phyloP scores from a whole-genome alignment of 768 basidiomycete genomes.

The Macrolepiota dolichaula region DNA sequence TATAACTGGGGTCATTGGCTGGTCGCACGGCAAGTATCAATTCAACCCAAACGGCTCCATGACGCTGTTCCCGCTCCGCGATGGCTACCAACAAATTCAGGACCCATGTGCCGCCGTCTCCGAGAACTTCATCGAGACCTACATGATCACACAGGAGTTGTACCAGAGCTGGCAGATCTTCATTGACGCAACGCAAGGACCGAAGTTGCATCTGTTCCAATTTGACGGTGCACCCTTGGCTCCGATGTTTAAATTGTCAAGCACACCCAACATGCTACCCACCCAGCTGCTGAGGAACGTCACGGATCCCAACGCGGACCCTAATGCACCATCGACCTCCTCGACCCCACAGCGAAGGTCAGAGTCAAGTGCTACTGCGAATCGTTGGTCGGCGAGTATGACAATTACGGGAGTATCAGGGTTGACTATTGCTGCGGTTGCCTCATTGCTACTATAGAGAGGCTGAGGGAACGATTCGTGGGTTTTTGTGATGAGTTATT shows the following conservation, averaged over 20 bases:
- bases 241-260: slow-evolving; percentile 63
- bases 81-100: slow-evolving; percentile 94
- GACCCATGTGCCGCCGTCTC: slow-evolving; percentile 88
- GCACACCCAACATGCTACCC: slow-evolving; percentile 85
- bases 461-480: background rate
- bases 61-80: slow-evolving; percentile 65
- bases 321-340: slow-evolving; percentile 12
- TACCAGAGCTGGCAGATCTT: slow-evolving; percentile 70
- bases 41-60: slow-evolving; percentile 79
- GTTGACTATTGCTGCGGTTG: slow-evolving; percentile 24
- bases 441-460: slow-evolving; percentile 29
- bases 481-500: slow-evolving; percentile 9
- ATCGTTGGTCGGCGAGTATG: slow-evolving; percentile 20
- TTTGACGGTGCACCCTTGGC: slow-evolving; percentile 77
- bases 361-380: slow-evolving; percentile 25
- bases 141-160: slow-evolving; percentile 67
- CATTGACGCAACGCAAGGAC: slow-evolving; percentile 55
- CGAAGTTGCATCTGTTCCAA: slow-evolving; percentile 73
- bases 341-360: slow-evolving; percentile 20
- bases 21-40: slow-evolving; percentile 82
- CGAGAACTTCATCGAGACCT: slow-evolving; percentile 75
- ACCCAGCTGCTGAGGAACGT: slow-evolving; percentile 62
- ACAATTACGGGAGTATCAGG: slow-evolving; percentile 24
- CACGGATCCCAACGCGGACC: slow-evolving; percentile 19
- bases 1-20: slow-evolving; percentile 84